Base-by-base conservation (phyloP, 2,329 filamentous ascomycete genomes). In the Colletotrichum sp. region DNA sequence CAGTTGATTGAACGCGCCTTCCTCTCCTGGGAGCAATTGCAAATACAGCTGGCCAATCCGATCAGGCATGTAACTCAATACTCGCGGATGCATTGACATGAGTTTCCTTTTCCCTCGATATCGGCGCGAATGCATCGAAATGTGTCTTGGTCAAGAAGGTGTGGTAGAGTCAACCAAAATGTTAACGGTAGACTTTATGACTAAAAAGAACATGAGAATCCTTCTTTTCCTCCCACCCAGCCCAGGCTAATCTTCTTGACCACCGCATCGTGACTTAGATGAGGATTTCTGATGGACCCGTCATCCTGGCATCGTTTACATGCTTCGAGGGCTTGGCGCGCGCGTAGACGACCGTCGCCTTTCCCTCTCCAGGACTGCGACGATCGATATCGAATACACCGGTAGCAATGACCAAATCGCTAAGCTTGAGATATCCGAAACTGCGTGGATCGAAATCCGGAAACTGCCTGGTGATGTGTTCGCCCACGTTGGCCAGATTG, bases 391-490 rank as follows among this genome's bases (percentile, higher is more conserved):
- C 55, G 16, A 70, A 70, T 3, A 70, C 32, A 26, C n/a, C 32
- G 8, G 68, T 70, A 8, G 49, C 57, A 28, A 63, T 49, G 32
- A 70, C 26, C 57, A 60, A 60, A 28, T 60, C 57, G 13, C 57
- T 28, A 16, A 60, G 24, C 57, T 82, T 82, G 3, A 8, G 7
- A 26, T 77, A 82, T 0, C 82, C 82, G 18, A 81, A 84, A 2
- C 66, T 83, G 3, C 82, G 79, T 8, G 78, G 16, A 36, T 83
- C 82, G 28, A 84, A 85, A 9, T 84, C 82, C 0, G 83, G 80
- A 13, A 81, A 76, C 70, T 75, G 77, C 69, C 80, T 80, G 8
- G 30, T 78, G 18, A 84, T 78, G 7, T 83, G 75, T 3, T 1
- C 0, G 5, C 83, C 83, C 2, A 85, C 79, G 0, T 67, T 28